Percentiles rank a stretch among this genome's conserved stretches.
These are phyloP conservation scores for Gastrolobium villosum DNA, from an alignment of 306 rosid species.

Conservation along the genomic window DNA sequence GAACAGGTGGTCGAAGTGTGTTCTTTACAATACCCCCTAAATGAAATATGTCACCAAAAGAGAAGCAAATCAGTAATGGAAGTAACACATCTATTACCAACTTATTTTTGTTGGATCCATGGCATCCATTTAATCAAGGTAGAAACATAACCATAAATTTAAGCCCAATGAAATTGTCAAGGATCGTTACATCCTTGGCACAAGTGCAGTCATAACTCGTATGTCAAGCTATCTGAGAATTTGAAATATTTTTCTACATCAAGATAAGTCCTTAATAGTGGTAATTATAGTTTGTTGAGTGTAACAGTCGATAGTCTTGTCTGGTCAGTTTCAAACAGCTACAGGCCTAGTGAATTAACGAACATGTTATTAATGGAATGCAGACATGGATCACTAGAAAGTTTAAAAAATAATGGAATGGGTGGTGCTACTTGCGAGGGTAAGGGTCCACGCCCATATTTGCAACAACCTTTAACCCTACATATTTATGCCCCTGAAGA, in stretches of 20 bases:
- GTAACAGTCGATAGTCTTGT: not conserved
- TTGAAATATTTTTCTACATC: not conserved
- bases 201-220: not conserved
- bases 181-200: slow-evolving; percentile 11
- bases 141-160: not conserved
- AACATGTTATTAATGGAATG: too few relatives aligned
- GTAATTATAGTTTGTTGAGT: not conserved
- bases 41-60: slow-evolving; percentile 41
- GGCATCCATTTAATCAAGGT: not conserved
- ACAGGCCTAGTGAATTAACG: not conserved
- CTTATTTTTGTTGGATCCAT: too few relatives aligned
- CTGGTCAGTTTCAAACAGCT: not conserved
- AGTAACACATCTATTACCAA: not conserved
- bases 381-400: too few relatives aligned
- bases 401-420: too few relatives aligned
- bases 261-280: not conserved
- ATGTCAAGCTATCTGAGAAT: not conserved
- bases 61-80: slow-evolving; percentile 32
- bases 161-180: not conserved
- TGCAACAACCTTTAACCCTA: too few relatives aligned
- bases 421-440: too few relatives aligned
- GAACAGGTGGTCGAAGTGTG: slow-evolving; percentile 75
- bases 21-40: slow-evolving; percentile 82
- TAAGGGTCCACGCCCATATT: too few relatives aligned
- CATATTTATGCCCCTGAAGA: too few relatives aligned